Evolutionary conservation across 2,329 filamentous ascomycete genomes (phyloP).

Genomic region (Fusarium dimerum): DNA sequence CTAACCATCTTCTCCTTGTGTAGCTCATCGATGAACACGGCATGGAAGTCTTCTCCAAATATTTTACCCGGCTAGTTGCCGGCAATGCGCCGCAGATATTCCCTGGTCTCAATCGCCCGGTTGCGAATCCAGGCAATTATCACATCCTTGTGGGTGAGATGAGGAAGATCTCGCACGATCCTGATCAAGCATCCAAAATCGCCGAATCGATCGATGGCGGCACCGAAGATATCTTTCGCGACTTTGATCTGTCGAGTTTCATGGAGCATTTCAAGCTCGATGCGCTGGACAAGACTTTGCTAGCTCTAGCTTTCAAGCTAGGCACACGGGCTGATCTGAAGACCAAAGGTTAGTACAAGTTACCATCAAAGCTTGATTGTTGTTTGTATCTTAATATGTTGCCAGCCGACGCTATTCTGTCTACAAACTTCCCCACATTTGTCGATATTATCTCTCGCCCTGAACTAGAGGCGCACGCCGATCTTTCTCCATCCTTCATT

Average conservation of each 20-base stretch:
- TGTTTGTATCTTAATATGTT: slow-evolving; percentile 47
- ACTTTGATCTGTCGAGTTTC: slow-evolving; percentile 95
- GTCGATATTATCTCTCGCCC: slow-evolving; percentile 72
- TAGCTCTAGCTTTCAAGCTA: slow-evolving; percentile 86
- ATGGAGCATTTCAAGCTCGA: slow-evolving; percentile 96
- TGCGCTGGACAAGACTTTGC: slow-evolving; percentile 80
- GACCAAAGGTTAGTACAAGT: slow-evolving; percentile 71
- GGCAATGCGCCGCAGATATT: slow-evolving; percentile 93
- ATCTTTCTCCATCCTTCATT: slow-evolving; percentile 69
- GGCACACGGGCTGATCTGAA: slow-evolving; percentile 80
- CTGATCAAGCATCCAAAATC: slow-evolving; percentile 84
- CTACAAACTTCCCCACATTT: slow-evolving; percentile 76
- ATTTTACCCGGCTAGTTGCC: slow-evolving; percentile 88
- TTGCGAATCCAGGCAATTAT: slow-evolving; percentile 79
- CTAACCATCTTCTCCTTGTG: slow-evolving; percentile 18
- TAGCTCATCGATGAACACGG: slow-evolving; percentile 96
- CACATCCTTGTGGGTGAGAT: slow-evolving; percentile 81
- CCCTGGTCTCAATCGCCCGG: slow-evolving; percentile 70
- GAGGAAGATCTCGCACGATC: slow-evolving; percentile 78
- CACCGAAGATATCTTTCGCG: slow-evolving; percentile 90
- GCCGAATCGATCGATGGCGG: slow-evolving; percentile 89
- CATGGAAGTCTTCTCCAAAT: slow-evolving; percentile 98
- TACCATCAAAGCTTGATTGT: slow-evolving; percentile 2
- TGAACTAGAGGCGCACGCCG: slow-evolving; percentile 63
- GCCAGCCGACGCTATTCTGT: slow-evolving; percentile 84